Percentiles rank a stretch among this genome's conserved stretches.
Evolutionary conservation across 768 basidiomycete species (phyloP).

Genomic region (Amanita muscaria): DNA sequence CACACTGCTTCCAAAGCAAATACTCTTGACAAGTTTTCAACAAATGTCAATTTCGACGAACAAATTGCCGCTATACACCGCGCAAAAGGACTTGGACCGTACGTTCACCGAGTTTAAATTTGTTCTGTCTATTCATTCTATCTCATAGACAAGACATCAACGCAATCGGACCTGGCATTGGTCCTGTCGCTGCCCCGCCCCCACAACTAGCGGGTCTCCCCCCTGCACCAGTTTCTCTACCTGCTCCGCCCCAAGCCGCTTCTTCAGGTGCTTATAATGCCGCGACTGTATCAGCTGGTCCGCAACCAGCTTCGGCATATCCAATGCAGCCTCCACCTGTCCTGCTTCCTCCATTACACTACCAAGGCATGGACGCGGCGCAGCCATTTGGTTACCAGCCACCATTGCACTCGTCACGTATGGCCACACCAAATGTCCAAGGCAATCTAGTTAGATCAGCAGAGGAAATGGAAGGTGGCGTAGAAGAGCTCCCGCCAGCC

Average conservation of each 20-base stretch:
- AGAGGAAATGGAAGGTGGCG: conserved; percentile 69
- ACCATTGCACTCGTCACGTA: conserved; percentile 59
- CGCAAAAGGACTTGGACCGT: conserved; percentile 85
- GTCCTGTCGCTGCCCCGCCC: conserved; percentile 60
- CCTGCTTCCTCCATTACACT: conserved; percentile 80
- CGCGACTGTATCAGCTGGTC: conserved; percentile 84
- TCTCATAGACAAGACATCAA: conserved; percentile 56
- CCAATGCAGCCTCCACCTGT: conserved; percentile 52
- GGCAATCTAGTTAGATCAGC: conserved; percentile 61
- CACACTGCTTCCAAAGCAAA: conserved; percentile 91
- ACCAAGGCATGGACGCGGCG: conserved; percentile 67
- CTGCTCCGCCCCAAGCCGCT: conserved; percentile 54
- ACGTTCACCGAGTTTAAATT: conserved; percentile 24
- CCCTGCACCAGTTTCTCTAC: conserved; percentile 63
- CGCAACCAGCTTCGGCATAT: conserved; percentile 78
- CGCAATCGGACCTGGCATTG: conserved; percentile 83
- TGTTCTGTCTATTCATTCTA: background rate
- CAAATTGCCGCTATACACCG: conserved; percentile 97
- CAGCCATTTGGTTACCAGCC: conserved; percentile 79
- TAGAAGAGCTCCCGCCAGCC: conserved; percentile 65
- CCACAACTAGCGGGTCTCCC: conserved; percentile 58
- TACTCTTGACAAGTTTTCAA: conserved; percentile 89
- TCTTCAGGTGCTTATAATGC: conserved; percentile 55
- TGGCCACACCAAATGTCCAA: conserved; percentile 50
- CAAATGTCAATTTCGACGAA: conserved; percentile 91